These are phyloP conservation scores for Corymbia calophylla DNA, from an alignment of 441 rosid species.

Conservation along the genomic window DNA sequence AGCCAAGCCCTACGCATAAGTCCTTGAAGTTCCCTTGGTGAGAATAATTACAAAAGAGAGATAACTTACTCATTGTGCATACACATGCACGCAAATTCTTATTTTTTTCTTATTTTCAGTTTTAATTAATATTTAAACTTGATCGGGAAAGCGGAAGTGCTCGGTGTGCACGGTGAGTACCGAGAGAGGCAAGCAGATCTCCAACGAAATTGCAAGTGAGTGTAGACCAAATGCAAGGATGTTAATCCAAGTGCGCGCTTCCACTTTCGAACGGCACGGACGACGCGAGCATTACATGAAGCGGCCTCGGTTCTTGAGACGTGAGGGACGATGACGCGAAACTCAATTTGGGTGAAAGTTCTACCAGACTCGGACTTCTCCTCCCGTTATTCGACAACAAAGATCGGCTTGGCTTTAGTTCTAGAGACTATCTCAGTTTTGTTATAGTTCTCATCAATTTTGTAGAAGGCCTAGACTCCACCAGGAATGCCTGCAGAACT, in stretches of 20 bases:
- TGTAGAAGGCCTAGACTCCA: neutral
- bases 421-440: neutral
- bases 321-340: neutral
- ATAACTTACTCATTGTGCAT: neutral
- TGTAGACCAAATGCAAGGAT: neutral
- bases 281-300: neutral
- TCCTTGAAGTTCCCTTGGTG: neutral
- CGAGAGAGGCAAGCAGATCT: neutral
- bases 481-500: neutral
- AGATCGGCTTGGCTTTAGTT: neutral
- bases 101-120: too few relatives aligned
- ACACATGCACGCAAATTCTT: too few relatives aligned
- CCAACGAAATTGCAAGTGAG: neutral
- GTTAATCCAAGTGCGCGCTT: neutral
- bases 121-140: too few relatives aligned
- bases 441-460: neutral
- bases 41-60: neutral
- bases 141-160: neutral
- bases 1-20: neutral
- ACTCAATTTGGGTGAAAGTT: neutral
- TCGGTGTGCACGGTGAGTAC: neutral
- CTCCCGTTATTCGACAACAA: neutral
- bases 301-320: neutral
- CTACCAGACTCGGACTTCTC: neutral
- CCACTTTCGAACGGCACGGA: neutral